A percentile compares a stretch with the other conserved stretches of the same genome.
phyloP scores from a whole-genome alignment of 352 stramenopile species.

The Globisporangium uncinulatum region DNA sequence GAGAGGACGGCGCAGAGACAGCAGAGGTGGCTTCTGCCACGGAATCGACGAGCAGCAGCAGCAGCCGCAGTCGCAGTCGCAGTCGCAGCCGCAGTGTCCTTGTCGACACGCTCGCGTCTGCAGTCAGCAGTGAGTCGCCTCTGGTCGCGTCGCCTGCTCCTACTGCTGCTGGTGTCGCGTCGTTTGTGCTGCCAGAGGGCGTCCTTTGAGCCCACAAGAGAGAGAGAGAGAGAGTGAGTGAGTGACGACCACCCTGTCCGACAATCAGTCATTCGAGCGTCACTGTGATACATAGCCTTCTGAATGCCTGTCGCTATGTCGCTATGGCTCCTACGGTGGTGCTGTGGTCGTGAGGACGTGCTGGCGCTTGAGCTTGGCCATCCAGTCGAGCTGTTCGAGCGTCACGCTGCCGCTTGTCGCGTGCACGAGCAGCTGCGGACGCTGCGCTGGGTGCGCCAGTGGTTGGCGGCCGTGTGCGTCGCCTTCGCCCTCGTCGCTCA shows the following conservation, averaged over 20 bases:
- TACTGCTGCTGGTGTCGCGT: background rate
- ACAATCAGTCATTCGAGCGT: no score
- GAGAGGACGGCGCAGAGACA: background rate
- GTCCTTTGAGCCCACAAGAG: no score
- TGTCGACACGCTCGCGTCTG: no score
- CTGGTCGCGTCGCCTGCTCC: no score
- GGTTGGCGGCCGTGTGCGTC: background rate
- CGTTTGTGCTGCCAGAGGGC: no score
- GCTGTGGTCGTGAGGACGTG: slow-evolving; percentile 27
- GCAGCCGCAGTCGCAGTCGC: background rate
- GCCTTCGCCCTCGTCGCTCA: slow-evolving; percentile 19
- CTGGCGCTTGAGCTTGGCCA: slow-evolving; percentile 77
- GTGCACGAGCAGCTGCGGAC: slow-evolving; percentile 42
- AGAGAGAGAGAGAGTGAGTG: no score
- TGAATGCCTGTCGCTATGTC: background rate
- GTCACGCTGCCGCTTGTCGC: slow-evolving; percentile 30
- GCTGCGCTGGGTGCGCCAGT: slow-evolving; percentile 5
- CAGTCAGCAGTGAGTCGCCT: no score
- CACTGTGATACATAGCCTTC: no score
- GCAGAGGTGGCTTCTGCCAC: background rate
- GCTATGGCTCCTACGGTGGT: background rate
- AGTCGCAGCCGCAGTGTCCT: background rate
- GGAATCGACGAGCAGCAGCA: background rate
- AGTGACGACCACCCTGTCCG: no score
- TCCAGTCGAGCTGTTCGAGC: slow-evolving; percentile 69